Base-by-base conservation (phyloP, 495 filamentous ascomycete genomes). In the Penicillium cinerascens region DNA sequence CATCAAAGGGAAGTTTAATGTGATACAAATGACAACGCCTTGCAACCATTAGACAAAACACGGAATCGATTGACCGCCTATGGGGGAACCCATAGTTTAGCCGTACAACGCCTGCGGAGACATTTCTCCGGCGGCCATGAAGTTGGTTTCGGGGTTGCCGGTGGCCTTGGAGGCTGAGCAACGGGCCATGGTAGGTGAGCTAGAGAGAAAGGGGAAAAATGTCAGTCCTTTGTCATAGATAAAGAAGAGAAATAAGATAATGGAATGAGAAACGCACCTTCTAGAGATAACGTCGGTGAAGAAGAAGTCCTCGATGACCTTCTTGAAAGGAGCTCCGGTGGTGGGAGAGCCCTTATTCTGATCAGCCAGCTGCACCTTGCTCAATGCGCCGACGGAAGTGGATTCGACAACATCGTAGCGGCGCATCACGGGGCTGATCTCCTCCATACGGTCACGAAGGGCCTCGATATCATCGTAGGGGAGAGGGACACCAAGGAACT, bases 231-330 rank as follows among this genome's bases (percentile, higher is more conserved):
- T 21, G 26, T 20, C 17, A 13, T 36, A 2, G 10, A 27, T 11
- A 10, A 41, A 53, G 18, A 35, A 29, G 55, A 16, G 15, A 39
- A 15, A n/a, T n/a, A 44, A 11, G 10, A 42, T n/a, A 35, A 1
- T 1, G 38, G 9, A 2, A 42, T 7, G 13, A n/a, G 35, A n/a
- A 17, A 66, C 82, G 65, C 73, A 92, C 90, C 89, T 95, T 78
- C 95, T 86, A 10, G 89, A 93, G 65, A 98, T 97, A 18, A 85
- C 81, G 70, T 98, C 93, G 54, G 93, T 98, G 67, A 98, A 96
- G 75, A 87, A 98, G 72, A 97, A 98, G 69, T 98, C 88, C 59
- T 96, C 82, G 56, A 98, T 88, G 23, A 87, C 83, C 73, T 84
- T 87, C 76, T 82, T 88, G 66, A 98, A 79, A 3, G 86, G 83